These are phyloP conservation scores for Pestalotiopsis sp. DNA, from an alignment of 2,329 filamentous ascomycete genomes.

Conservation along the genomic window DNA sequence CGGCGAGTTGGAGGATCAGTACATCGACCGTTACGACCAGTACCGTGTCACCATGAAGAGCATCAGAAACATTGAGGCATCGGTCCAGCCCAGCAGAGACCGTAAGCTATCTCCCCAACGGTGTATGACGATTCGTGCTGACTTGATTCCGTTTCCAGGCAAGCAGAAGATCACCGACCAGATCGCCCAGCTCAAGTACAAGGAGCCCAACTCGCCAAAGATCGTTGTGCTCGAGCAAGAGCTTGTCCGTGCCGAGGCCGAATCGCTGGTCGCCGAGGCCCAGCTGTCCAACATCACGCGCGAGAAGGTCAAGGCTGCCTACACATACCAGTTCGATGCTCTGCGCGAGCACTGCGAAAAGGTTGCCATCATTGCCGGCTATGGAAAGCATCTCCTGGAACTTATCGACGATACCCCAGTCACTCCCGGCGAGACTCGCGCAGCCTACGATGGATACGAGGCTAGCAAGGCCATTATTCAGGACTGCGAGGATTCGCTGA, in stretches of 20 bases:
- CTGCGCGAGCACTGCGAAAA: conserved; percentile 98
- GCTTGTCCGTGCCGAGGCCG: conserved; percentile 95
- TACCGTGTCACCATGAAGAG: conserved; percentile 99
- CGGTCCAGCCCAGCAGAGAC: conserved; percentile 95
- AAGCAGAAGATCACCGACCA: conserved; percentile 99
- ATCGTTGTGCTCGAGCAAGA: conserved; percentile 98
- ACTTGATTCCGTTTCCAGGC: conserved; percentile 51
- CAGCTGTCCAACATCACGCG: conserved; percentile 99
- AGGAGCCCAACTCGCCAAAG: conserved; percentile 96
- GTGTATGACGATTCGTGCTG: conserved; percentile 18
- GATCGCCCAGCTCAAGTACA: conserved; percentile 99
- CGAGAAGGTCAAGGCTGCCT: conserved; percentile 98
- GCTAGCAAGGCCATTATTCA: conserved; percentile 99
- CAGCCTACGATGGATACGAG: conserved; percentile 97
- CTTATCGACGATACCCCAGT: conserved; percentile 96
- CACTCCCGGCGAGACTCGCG: conserved; percentile 93
- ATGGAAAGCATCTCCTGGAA: conserved; percentile 97
- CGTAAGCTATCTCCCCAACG: conserved; percentile 60
- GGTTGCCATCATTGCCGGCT: conserved; percentile 95
- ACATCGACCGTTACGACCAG: conserved; percentile 98
- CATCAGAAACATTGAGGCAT: conserved; percentile 98
- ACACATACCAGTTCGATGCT: conserved; percentile 97
- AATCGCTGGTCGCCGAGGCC: conserved; percentile 97
- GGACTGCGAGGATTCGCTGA: conserved; percentile 95
- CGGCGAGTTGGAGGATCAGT: conserved; percentile 96